Evolutionary conservation across 108 stramenopile genomes (phyloP), one percentile per base, ranked within the genome.

Genomic region (Pseudonitzschia pungens): DNA sequence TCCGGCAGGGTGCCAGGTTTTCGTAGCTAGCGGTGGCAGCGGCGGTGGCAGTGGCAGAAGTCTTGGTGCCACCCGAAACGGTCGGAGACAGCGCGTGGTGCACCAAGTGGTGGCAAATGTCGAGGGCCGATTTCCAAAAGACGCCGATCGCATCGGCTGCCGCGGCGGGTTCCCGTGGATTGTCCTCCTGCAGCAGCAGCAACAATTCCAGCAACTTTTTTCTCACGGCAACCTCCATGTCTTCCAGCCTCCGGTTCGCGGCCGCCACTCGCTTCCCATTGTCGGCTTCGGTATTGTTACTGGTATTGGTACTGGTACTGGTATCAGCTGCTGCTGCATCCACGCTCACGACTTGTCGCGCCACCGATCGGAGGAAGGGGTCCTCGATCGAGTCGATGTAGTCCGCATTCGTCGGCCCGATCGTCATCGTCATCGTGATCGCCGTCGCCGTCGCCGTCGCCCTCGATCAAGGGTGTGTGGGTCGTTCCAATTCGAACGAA

Each of bases 91-190:
- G 29, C 29, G 77, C 69, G 60, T 68, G 42, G 43, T 82, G 55
- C 1, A 82, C 70, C 52, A 82, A 48, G 56, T 82, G 76, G 14
- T 64, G 48, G 48, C 81, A 82, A 20, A 82, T 11, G 16, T 74
- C 29, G 32, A 77, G 57, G 0, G 73, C 44, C 21, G 68, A 33
- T 58, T 71, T 77, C 81, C 81, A 82, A 62, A 60, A 74, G 0
- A 31, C 33, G 15, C 73, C 77, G 40, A 73, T 44, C 20, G 53
- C 29, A 18, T 59, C 56, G 15, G 64, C 55, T 11, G 28, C 31
- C 12, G 26, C n/a, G 12, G 20, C 44, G 14, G 2, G 18, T 26
- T 79, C 64, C 10, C 4, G 21, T 18, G 5, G 14, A 31, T 53
- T 33, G 26, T n/a, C 27, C 0, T 67, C 22, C 8, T n/a, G 20